These are phyloP conservation scores for Eurotiales sp. DNA, from an alignment of 2,329 filamentous ascomycete genomes.

Conservation along the genomic window DNA sequence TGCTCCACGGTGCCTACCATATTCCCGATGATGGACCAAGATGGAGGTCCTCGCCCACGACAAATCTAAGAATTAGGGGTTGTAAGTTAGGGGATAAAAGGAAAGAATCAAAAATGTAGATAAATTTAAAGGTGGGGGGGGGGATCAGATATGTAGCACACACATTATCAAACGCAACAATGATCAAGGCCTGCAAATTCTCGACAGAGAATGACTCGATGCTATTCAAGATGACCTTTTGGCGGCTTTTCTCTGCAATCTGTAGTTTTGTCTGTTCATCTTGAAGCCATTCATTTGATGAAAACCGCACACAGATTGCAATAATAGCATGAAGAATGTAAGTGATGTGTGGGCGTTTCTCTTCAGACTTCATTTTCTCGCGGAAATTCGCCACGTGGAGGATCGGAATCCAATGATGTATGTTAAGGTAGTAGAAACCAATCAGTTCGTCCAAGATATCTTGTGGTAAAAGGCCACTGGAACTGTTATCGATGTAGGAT, in stretches of 20 bases:
- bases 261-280: not conserved
- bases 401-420: constrained; percentile 43
- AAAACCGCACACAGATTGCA: constrained; percentile 26
- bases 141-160: constrained; percentile 5
- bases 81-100: no score
- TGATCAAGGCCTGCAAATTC: constrained; percentile 24
- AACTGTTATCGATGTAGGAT: no score
- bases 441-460: constrained; percentile 30
- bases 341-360: constrained; percentile 17
- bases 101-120: not conserved
- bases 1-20: constrained; percentile 37
- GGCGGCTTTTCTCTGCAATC: not conserved
- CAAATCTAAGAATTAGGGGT: not conserved
- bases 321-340: constrained; percentile 21
- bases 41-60: constrained; percentile 29
- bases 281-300: no score
- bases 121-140: not conserved
- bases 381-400: constrained; percentile 29
- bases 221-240: constrained; percentile 14
- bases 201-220: constrained; percentile 23
- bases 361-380: no score
- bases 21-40: constrained; percentile 32
- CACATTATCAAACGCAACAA: constrained; percentile 37
- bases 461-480: no score
- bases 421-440: constrained; percentile 35